Base-by-base conservation (phyloP, 2,329 filamentous ascomycete genomes). In the Trichophyton verrucosum region DNA sequence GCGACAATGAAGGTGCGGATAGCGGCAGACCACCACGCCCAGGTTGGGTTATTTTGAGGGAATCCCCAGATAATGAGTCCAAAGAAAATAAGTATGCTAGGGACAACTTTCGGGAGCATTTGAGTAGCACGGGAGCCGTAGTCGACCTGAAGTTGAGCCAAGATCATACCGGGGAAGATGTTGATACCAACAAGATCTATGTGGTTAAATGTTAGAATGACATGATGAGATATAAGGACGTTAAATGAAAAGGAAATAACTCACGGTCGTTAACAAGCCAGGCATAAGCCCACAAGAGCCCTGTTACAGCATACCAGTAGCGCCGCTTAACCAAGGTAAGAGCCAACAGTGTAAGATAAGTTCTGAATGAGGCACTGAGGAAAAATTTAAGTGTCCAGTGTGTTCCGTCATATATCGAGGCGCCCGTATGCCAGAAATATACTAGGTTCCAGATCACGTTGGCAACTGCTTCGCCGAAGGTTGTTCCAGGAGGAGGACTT, bases 351-450 rank as follows among this genome's bases (percentile, higher is more conserved):
- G 73, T 75, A 9, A 72, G 68, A 64, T 76, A 77, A 1, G 76
- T 73, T 57, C 75, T 61, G 67, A 77, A 74, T 57, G 71, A 73
- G 22, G 73, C 75, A 60, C 75, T 70, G 46, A 77, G 60, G 63
- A 77, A 76, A 63, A 75, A 67, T 47, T 72, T 72, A 47, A 77
- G 67, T 11, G 75, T 75, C 75, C 75, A 77, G 59, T 76, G 74
- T 55, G 74, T 76, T 33, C 68, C 72, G 62, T 77, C 75, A 61
- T 76, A 76, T 49, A 73, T 70, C 46, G 74, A 69, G 65, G 69
- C 72, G 30, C 74, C 75, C 56, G 66, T 66, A 36, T 72, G 72
- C 75, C 75, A 77, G 51, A 65, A 69, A 7, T 67, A 22, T 4
- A 63, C 64, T 42, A 66, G 38, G 27, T 64, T 66, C 13, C 61